A percentile compares a stretch with the other conserved stretches of the same genome.
phyloP scores from a whole-genome alignment of 805 yeast genomes.

The Zygotorulaspora florentina region DNA sequence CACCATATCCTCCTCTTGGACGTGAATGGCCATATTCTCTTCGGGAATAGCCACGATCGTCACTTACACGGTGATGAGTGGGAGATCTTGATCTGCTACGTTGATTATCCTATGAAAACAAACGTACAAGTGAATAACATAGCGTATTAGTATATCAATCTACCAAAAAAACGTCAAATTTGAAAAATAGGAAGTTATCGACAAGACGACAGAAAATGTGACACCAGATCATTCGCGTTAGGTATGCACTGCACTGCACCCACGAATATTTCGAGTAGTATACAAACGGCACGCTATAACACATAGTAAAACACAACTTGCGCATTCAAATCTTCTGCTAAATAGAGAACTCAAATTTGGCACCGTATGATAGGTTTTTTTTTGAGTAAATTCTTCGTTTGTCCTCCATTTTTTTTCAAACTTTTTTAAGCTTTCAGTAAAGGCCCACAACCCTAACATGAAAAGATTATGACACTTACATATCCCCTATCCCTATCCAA shows the following conservation, averaged over 20 bases:
- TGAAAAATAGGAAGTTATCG: slow-evolving; percentile 2
- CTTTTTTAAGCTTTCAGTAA: neutral
- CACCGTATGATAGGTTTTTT: neutral
- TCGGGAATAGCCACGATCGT: slow-evolving; percentile 16
- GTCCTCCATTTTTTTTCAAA: neutral
- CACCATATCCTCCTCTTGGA: slow-evolving; percentile 41
- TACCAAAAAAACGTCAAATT: neutral
- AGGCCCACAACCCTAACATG: neutral
- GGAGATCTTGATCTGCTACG: slow-evolving; percentile 26
- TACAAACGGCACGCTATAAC: no score
- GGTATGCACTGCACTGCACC: no score
- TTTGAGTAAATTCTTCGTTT: neutral
- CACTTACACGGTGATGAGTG: slow-evolving; percentile 11
- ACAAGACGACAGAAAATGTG: neutral
- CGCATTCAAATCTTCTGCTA: no score
- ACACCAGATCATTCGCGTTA: neutral
- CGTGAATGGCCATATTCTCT: slow-evolving; percentile 20
- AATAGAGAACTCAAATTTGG: neutral
- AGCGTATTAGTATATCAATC: slow-evolving; percentile 9
- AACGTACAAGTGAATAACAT: neutral
- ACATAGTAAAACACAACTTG: no score
- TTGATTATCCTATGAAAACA: slow-evolving; percentile 7
- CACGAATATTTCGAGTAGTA: no score
- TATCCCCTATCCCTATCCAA: slow-evolving; percentile 10
- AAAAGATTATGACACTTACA: slow-evolving; percentile 6